Evolutionary conservation across 306 rosid species (phyloP), one percentile per base, ranked within the genome.

Genomic region (Potentilla sterilis): DNA sequence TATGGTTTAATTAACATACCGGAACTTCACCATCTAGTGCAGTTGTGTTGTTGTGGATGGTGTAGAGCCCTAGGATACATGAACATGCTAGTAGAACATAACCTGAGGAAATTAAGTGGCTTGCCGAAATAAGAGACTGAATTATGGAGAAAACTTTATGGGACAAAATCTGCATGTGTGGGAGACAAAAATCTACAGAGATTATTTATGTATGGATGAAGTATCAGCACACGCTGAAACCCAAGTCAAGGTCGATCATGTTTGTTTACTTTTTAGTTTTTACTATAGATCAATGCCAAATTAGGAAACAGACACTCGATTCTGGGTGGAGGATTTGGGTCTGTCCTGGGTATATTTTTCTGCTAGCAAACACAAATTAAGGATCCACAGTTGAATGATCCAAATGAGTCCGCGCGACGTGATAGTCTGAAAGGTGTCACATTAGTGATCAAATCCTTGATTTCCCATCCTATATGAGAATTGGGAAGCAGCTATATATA

Each of bases 151-250:
- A 28, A 28, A 28, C 28, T 28, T 28, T 28, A 28, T 28, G 28
- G 28, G 28, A 28, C 28, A 28, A 28, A 48, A 48, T 14, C 18
- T 5, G 19, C 54, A 48, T 16, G 54, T 48, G 19, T 13, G 19
- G 54, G n/a, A 15, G n/a, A 48, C 54, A 48, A 48, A 48, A 48
- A 48, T 72, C 74, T 70, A 38, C 6, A 28, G 28, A 28, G n/a
- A 22, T 37, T 0, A 79, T 59, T 82, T 72, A 72, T 55, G 18
- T 37, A 6, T 19, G 55, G 67, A 64, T 7, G 43, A 73, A 70
- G 9, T 1, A 1, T 57, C 35, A 12, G 28, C 59, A 19, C 28
- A 28, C 1, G 28, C 28, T 28, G 28, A 28, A 28, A 28, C n/a
- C n/a, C n/a, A n/a, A n/a, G n/a, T n/a, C n/a, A n/a, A n/a, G n/a